Conservation (phyloP, 2,329 filamentous ascomycete species). For the Fusarium multiceps region DNA sequence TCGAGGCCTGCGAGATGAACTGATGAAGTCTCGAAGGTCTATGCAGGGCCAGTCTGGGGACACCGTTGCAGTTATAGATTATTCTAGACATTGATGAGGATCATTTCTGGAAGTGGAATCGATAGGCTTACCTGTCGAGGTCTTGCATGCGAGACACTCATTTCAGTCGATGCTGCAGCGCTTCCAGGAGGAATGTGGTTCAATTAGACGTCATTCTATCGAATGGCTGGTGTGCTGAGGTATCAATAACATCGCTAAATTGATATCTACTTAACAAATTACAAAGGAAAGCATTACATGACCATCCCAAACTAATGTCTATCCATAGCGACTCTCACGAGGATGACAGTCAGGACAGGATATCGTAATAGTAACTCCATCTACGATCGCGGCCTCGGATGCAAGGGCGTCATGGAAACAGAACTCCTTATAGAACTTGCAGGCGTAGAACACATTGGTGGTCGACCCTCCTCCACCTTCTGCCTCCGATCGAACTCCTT, state of each 20-base stretch:
- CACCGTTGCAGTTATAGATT: rapidly evolving
- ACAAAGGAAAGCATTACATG: neutral
- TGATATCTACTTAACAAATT: neutral
- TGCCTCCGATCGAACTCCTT: slow-evolving; percentile 40
- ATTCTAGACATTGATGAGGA: neutral
- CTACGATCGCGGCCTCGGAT: neutral
- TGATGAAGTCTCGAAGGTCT: neutral
- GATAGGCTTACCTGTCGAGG: rapidly evolving
- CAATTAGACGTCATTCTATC: neutral
- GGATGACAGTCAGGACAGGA: neutral
- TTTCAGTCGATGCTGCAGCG: rapidly evolving
- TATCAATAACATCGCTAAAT: neutral
- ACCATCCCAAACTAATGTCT: neutral
- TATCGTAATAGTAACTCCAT: neutral
- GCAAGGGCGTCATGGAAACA: slow-evolving; percentile 28
- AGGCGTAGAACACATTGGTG: slow-evolving; percentile 4
- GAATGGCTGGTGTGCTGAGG: neutral
- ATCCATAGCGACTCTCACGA: neutral
- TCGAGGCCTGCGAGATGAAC: neutral
- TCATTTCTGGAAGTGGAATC: rapidly evolving
- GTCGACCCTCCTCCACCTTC: slow-evolving; percentile 15
- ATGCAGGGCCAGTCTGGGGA: neutral
- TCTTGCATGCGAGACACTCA: rapidly evolving
- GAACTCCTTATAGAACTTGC: slow-evolving; percentile 40
- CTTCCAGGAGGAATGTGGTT: neutral